phyloP scores from a whole-genome alignment of 805 yeast species.

The Candida tammaniensis region DNA sequence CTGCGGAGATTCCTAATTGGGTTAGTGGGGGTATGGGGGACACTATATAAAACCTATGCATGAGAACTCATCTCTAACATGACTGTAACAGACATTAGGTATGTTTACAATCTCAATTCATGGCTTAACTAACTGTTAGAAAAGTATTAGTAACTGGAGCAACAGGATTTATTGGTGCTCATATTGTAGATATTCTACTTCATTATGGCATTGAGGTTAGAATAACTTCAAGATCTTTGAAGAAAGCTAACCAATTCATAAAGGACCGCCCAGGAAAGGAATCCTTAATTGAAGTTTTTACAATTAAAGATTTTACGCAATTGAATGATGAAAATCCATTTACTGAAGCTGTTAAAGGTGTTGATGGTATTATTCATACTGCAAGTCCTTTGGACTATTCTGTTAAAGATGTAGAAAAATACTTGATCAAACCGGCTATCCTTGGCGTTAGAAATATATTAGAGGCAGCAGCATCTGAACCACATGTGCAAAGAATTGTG shows the following conservation, averaged over 20 bases:
- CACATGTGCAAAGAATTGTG: slow-evolving; percentile 45
- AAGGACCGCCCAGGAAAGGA: slow-evolving; percentile 11
- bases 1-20: too few relatives aligned
- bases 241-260: slow-evolving; percentile 16
- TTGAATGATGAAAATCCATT: slow-evolving; percentile 14
- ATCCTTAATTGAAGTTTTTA: slow-evolving; percentile 14
- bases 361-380: slow-evolving; percentile 20
- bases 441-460: slow-evolving; percentile 24
- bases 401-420: slow-evolving; percentile 20
- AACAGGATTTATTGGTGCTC: slow-evolving; percentile 19
- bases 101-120: slow-evolving; percentile 5
- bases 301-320: slow-evolving; percentile 14
- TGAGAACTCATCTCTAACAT: slow-evolving; percentile 1
- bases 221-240: slow-evolving; percentile 15
- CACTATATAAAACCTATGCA: not conserved
- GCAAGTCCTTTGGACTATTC: slow-evolving; percentile 26
- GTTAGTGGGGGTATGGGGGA: too few relatives aligned
- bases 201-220: slow-evolving; percentile 11
- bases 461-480: slow-evolving; percentile 41
- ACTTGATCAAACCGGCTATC: slow-evolving; percentile 26
- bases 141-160: slow-evolving; percentile 19
- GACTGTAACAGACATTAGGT: slow-evolving; percentile 9
- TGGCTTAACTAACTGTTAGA: slow-evolving; percentile 3
- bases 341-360: slow-evolving; percentile 14
- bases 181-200: slow-evolving; percentile 14